These are phyloP conservation scores for Trichophyton benhamiae DNA, from an alignment of 2,329 filamentous ascomycete genomes.

Conservation along the genomic window DNA sequence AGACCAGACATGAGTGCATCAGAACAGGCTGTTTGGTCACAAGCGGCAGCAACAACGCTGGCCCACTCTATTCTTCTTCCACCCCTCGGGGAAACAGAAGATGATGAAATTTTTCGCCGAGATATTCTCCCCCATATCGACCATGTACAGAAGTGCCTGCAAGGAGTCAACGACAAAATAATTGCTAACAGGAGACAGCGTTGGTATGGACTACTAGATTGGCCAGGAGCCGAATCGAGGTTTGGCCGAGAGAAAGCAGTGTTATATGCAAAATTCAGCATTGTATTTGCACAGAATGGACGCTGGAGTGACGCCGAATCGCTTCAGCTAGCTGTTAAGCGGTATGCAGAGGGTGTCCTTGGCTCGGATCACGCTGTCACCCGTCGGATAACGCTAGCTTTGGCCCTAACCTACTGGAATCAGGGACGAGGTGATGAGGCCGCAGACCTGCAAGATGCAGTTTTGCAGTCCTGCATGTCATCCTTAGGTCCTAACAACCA, in stretches of 20 bases:
- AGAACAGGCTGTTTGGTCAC: constrained; percentile 10
- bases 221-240: not conserved
- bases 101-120: constrained; percentile 15
- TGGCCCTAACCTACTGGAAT: constrained; percentile 10
- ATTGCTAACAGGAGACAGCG: not conserved
- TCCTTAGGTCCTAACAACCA: constrained; percentile 17
- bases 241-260: constrained; percentile 2
- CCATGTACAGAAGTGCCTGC: constrained; percentile 8
- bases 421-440: constrained; percentile 12
- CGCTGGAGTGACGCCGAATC: constrained; percentile 8
- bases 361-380: constrained; percentile 8
- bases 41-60: constrained; percentile 13
- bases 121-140: constrained; percentile 18
- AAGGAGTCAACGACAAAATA: not conserved
- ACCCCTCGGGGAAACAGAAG: constrained; percentile 6
- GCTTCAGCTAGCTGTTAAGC: constrained; percentile 9
- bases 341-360: constrained; percentile 1
- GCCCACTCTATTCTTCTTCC: constrained; percentile 10
- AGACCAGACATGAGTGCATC: constrained; percentile 15
- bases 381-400: constrained; percentile 10
- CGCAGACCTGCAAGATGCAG: constrained; percentile 11
- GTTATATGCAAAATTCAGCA: constrained; percentile 7
- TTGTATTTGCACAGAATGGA: constrained; percentile 6
- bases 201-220: constrained; percentile 5
- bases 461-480: constrained; percentile 9